Evolutionary conservation across 83 land plant species (phyloP).

Genomic region (Thuja plicata): DNA sequence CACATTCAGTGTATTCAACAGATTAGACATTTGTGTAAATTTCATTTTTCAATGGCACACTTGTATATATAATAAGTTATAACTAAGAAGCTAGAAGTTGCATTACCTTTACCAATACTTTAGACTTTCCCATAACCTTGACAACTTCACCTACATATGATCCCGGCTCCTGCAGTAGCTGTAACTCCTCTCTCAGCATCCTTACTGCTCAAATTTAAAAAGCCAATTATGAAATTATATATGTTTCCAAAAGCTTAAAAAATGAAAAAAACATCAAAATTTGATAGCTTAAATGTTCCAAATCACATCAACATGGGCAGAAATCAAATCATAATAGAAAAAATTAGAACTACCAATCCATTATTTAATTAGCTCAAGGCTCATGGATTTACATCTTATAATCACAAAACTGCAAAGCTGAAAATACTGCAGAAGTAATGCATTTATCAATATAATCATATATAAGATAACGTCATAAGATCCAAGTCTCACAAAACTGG

Average conservation of each 20-base stretch:
- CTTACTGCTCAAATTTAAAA: conserved; percentile 53
- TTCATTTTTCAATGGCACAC: background rate
- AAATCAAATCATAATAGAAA: background rate
- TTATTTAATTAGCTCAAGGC: background rate
- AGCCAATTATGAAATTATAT: background rate
- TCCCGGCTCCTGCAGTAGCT: conserved; percentile 96
- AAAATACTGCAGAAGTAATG: background rate
- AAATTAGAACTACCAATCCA: background rate
- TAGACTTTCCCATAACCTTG: conserved; percentile 96
- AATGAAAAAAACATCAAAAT: background rate
- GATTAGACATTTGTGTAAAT: background rate
- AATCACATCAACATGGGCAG: background rate
- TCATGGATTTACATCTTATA: too few species aligned
- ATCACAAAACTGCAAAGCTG: background rate
- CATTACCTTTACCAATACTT: conserved; percentile 92
- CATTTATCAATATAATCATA: background rate
- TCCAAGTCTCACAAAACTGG: background rate
- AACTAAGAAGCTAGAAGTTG: background rate
- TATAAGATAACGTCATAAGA: background rate
- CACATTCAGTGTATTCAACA: background rate
- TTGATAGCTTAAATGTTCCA: background rate
- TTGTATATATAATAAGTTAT: background rate
- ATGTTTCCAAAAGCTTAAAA: background rate
- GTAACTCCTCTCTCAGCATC: conserved; percentile 86
- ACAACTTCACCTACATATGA: conserved; percentile 99